Conservation (phyloP, 306 rosid species). For the Sicyos baderoa region DNA sequence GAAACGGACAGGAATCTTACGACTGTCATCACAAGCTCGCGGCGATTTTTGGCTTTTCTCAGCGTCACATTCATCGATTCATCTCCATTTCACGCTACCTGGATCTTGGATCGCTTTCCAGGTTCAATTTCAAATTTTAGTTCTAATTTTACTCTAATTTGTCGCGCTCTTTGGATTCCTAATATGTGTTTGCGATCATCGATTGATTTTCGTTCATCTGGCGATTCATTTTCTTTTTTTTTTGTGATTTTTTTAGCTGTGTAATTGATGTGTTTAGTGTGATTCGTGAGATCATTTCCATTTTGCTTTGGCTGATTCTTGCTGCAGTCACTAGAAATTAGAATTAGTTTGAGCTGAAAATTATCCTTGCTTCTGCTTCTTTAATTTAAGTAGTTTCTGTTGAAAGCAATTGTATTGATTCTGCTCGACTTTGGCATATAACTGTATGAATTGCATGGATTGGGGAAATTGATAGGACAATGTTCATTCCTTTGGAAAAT, state of each 20-base stretch:
- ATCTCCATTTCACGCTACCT: neutral
- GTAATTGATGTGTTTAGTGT: neutral
- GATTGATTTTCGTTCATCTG: neutral
- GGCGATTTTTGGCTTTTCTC: neutral
- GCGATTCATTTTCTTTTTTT: neutral
- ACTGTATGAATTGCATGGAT: neutral
- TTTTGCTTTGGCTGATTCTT: neutral
- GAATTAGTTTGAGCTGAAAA: slow-evolving; percentile 7
- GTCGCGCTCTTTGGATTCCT: neutral
- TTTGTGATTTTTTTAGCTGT: neutral
- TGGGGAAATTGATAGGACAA: neutral
- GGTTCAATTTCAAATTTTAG: neutral
- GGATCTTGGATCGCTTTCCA: slow-evolving; percentile 12
- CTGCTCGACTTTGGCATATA: neutral
- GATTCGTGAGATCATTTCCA: neutral
- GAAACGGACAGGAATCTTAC: neutral
- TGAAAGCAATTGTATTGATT: neutral
- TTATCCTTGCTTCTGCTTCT: neutral
- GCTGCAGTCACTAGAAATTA: slow-evolving; percentile 2
- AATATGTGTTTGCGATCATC: neutral
- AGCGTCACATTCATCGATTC: slow-evolving; percentile 4
- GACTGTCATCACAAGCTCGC: neutral
- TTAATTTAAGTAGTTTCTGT: neutral
- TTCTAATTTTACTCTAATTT: neutral
- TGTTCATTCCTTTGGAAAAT: neutral